phyloP scores from a whole-genome alignment of 2,329 filamentous ascomycete genomes.

The Aspergillus quadricinctus region DNA sequence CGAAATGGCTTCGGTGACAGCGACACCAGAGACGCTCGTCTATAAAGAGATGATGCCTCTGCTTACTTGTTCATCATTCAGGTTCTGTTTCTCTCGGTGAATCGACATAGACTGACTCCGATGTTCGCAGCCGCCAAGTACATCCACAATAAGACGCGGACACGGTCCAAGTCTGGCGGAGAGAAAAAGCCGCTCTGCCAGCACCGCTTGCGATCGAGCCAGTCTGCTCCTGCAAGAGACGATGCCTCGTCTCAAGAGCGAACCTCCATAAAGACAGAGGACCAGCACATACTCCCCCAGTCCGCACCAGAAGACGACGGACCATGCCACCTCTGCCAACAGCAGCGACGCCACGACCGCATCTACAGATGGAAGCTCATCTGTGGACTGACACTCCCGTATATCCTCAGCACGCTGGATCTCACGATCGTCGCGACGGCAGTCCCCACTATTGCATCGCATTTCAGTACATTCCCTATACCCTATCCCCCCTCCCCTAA shows the following conservation, averaged over 20 bases:
- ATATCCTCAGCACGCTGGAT: slow-evolving; percentile 59
- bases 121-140: not conserved
- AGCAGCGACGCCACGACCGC: slow-evolving; percentile 31
- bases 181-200: slow-evolving; percentile 1
- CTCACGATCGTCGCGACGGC: slow-evolving; percentile 61
- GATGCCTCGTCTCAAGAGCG: not conserved
- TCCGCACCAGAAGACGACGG: not conserved
- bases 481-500: not conserved
- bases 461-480: slow-evolving; percentile 50
- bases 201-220: slow-evolving; percentile 1
- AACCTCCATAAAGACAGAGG: not conserved
- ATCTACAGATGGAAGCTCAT: slow-evolving; percentile 58
- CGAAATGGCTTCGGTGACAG: not conserved
- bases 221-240: not conserved
- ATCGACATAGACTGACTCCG: not conserved
- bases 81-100: too few relatives aligned
- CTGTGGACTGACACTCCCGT: slow-evolving; percentile 56
- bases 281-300: not conserved
- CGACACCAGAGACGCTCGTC: not conserved
- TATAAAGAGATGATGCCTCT: not conserved
- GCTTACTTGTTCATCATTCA: not conserved
- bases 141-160: not conserved
- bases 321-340: slow-evolving; percentile 18
- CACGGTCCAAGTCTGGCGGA: not conserved
- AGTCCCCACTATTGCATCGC: slow-evolving; percentile 58